These are phyloP conservation scores for Smallanthus sonchifolius DNA, from an alignment of 129 eudicot genomes.

Conservation along the genomic window DNA sequence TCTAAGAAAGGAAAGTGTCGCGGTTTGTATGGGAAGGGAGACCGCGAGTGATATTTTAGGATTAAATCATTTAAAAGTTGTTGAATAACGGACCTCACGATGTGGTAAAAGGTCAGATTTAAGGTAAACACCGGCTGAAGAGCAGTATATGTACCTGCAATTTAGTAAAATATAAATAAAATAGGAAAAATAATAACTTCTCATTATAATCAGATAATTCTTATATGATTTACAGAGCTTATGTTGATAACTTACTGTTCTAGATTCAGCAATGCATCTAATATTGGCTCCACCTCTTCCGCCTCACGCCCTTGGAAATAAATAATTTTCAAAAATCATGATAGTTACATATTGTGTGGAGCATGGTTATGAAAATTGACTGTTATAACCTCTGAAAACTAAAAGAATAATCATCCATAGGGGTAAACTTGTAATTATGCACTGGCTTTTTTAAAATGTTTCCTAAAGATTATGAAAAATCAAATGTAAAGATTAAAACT, in stretches of 20 bases:
- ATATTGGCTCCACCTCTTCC: conserved; percentile 87
- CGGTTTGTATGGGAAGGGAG: no score
- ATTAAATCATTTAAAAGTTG: not conserved
- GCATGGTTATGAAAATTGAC: no score
- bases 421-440: not conserved
- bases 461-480: not conserved
- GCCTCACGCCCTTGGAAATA: conserved; percentile 84
- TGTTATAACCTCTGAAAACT: no score
- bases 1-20: no score
- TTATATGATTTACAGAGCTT: no score
- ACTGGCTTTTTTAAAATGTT: not conserved
- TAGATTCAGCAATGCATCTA: conserved; percentile 88
- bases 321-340: not conserved
- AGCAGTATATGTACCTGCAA: conserved; percentile 92
- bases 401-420: no score
- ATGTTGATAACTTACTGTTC: conserved; percentile 68
- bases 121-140: conserved; percentile 97
- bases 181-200: not conserved
- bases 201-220: conserved; percentile 1
- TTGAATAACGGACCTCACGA: conserved; percentile 58
- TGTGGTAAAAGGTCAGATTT: conserved; percentile 89
- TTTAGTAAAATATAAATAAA: not conserved
- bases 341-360: no score
- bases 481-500: not conserved
- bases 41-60: no score